A percentile compares a stretch with the other conserved stretches of the same genome.
These are phyloP conservation scores for Hypoxylon sp. DNA, from an alignment of 2,329 filamentous ascomycete species.

Conservation along the genomic window DNA sequence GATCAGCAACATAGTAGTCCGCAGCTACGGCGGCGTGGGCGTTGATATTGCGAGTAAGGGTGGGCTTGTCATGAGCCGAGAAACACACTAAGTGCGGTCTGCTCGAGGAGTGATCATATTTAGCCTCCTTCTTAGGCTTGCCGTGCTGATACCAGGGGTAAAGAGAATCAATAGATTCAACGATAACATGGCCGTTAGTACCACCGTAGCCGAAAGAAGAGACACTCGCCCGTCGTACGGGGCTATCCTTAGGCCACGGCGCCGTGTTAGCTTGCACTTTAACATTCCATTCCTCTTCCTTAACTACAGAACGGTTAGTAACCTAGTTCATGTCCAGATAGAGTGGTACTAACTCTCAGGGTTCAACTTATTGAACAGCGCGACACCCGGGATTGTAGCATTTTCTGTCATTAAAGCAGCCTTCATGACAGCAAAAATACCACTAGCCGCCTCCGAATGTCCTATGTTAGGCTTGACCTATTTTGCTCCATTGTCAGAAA, in stretches of 20 bases:
- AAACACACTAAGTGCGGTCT: slow-evolving; percentile 22
- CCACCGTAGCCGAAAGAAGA: slow-evolving; percentile 47
- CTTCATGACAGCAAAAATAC: slow-evolving; percentile 47
- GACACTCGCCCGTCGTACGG: slow-evolving; percentile 35
- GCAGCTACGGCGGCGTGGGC: slow-evolving; percentile 38
- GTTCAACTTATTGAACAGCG: slow-evolving; percentile 44
- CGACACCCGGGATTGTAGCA: slow-evolving; percentile 38
- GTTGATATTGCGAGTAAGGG: slow-evolving; percentile 43
- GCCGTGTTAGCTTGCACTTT: slow-evolving; percentile 35
- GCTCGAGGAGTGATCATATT: not conserved
- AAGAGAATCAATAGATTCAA: slow-evolving; percentile 44
- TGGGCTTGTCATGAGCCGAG: slow-evolving; percentile 30
- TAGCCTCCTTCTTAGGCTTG: slow-evolving; percentile 30
- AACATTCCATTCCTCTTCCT: slow-evolving; percentile 40
- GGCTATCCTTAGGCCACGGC: slow-evolving; percentile 41
- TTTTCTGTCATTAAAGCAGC: slow-evolving; percentile 44
- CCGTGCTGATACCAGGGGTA: slow-evolving; percentile 44
- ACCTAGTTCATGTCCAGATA: not conserved
- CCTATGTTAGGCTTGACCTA: not conserved
- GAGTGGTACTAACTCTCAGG: slow-evolving; percentile 18
- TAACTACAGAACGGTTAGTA: slow-evolving; percentile 6
- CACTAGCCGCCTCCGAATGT: slow-evolving; percentile 33
- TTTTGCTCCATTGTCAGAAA: not conserved
- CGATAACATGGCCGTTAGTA: slow-evolving; percentile 44
- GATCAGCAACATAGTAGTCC: slow-evolving; percentile 38